A percentile compares a stretch with the other conserved stretches of the same genome.
phyloP scores from a whole-genome alignment of 768 basidiomycete genomes.

The Hemileccinum impolitum region DNA sequence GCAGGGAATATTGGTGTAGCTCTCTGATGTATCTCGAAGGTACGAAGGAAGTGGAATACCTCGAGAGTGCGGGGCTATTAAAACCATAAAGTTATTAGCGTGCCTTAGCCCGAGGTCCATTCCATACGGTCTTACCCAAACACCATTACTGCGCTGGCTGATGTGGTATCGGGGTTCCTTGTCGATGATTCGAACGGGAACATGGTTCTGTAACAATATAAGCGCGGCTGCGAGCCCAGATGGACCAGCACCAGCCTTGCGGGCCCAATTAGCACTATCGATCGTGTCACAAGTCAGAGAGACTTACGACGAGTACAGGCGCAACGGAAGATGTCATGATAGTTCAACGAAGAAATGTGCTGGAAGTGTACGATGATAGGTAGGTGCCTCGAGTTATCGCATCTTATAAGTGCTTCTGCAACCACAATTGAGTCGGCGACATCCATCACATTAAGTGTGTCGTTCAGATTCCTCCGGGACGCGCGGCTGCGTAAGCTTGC shows the following conservation, averaged over 20 bases:
- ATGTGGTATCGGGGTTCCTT: constrained; percentile 35
- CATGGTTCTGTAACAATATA: constrained; percentile 37
- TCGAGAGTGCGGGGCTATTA: constrained; percentile 42
- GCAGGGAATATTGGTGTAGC: constrained; percentile 29
- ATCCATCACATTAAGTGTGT: too few relatives aligned
- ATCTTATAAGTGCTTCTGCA: too few relatives aligned
- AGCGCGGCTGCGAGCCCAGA: constrained; percentile 32
- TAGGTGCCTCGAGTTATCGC: too few relatives aligned
- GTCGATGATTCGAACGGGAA: constrained; percentile 51
- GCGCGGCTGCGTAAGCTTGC: too few relatives aligned
- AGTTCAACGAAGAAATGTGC: too few relatives aligned
- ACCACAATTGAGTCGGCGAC: too few relatives aligned
- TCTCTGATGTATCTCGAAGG: constrained; percentile 34
- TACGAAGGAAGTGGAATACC: constrained; percentile 38
- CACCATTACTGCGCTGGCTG: constrained; percentile 37
- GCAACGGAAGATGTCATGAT: constrained; percentile 1
- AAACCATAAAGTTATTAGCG: too few relatives aligned
- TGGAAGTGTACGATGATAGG: too few relatives aligned
- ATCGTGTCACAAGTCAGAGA: not conserved
- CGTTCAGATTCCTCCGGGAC: too few relatives aligned
- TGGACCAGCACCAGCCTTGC: constrained; percentile 30
- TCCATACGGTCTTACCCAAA: constrained; percentile 43
- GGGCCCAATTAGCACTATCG: too few relatives aligned
- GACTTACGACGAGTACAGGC: constrained; percentile 21
- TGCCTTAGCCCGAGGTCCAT: too few relatives aligned